A percentile compares a stretch with the other conserved stretches of the same genome.
phyloP scores from a whole-genome alignment of 371 early-diverging fungal species.

The Vairimorpha apis region DNA sequence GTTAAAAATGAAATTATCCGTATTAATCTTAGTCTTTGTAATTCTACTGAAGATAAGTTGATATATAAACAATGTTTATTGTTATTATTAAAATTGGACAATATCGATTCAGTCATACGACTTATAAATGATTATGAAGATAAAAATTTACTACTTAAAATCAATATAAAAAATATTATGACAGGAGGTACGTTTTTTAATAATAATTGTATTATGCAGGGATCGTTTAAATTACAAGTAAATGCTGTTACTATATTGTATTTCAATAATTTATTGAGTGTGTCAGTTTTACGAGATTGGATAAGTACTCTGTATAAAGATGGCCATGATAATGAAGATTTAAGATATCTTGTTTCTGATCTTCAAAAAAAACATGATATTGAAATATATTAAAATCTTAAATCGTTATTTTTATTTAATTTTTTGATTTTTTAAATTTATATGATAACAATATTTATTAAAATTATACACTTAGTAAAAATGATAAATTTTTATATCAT shows the following conservation, averaged over 20 bases:
- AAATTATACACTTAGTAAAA: no score
- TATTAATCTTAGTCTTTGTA: neutral
- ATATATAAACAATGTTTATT: constrained; percentile 44
- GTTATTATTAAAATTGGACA: constrained; percentile 37
- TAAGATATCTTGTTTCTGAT: constrained; percentile 28
- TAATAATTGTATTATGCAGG: constrained; percentile 1
- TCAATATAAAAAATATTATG: constrained; percentile 41
- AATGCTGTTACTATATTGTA: constrained; percentile 40
- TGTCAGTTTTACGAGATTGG: constrained; percentile 20
- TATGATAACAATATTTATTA: no score
- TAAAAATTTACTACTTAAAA: constrained; percentile 33
- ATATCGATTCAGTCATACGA: constrained; percentile 48
- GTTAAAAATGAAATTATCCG: constrained; percentile 46
- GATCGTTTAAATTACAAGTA: constrained; percentile 9
- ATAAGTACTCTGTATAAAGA: constrained; percentile 22
- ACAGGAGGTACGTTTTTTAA: constrained; percentile 50
- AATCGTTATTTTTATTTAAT: no score
- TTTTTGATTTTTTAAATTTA: no score
- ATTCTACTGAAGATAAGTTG: constrained; percentile 19
- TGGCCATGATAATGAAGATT: constrained; percentile 19
- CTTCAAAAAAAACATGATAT: constrained; percentile 26
- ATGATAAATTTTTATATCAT: no score
- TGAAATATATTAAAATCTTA: constrained; percentile 10
- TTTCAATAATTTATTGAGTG: constrained; percentile 41
- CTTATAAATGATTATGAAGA: constrained; percentile 47